phyloP scores from a whole-genome alignment of 306 rosid genomes.

The Cucurbita maxima region DNA sequence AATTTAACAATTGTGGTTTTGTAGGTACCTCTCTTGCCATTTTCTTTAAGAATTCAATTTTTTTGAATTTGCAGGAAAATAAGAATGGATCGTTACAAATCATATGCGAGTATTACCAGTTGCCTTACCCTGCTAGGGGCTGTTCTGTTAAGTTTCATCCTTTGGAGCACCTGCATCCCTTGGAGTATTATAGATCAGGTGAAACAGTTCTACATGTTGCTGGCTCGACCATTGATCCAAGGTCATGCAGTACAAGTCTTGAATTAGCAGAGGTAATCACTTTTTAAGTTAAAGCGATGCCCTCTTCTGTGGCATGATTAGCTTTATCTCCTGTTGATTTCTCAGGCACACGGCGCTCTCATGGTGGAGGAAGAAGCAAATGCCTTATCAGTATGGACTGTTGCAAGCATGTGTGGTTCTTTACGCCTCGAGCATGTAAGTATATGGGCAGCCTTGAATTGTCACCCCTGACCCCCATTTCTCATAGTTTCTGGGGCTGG shows the following conservation, averaged over 20 bases:
- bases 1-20: constrained; percentile 5
- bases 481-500: neutral
- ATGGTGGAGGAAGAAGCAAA: constrained; percentile 85
- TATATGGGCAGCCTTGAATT: constrained; percentile 3
- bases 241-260: constrained; percentile 46
- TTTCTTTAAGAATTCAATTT: neutral
- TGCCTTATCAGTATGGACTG: constrained; percentile 84
- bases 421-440: constrained; percentile 89
- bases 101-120: constrained; percentile 50
- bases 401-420: constrained; percentile 88
- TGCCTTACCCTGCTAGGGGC: constrained; percentile 51
- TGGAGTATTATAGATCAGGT: constrained; percentile 45
- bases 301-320: constrained; percentile 1
- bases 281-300: neutral
- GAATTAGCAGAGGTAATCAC: constrained; percentile 55
- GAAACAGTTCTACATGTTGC: constrained; percentile 26
- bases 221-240: constrained; percentile 59
- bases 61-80: constrained; percentile 39
- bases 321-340: constrained; percentile 20
- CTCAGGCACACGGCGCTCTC: constrained; percentile 66
- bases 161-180: constrained; percentile 44
- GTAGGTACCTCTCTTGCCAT: neutral
- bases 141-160: constrained; percentile 58
- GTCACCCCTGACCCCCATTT: no score
- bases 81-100: constrained; percentile 66